phyloP scores from a whole-genome alignment of 805 yeast genomes.

The Candida tibetensis region DNA sequence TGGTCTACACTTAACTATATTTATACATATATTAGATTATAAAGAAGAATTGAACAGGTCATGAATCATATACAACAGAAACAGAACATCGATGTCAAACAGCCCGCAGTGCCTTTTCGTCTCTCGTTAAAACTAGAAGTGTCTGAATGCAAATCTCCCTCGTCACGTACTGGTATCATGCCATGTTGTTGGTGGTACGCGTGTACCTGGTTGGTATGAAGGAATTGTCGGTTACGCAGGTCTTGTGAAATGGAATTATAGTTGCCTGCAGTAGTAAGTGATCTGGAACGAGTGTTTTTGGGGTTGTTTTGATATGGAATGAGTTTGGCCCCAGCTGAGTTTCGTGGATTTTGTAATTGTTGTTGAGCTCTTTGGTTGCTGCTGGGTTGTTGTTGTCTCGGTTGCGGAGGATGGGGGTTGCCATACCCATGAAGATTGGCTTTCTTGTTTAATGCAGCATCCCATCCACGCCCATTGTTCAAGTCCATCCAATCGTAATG shows the following conservation, averaged over 20 bases:
- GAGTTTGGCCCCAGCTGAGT: slow-evolving; percentile 6
- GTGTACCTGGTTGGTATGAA: slow-evolving; percentile 19
- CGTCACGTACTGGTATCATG: slow-evolving; percentile 32
- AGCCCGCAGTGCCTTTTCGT: slow-evolving; percentile 5
- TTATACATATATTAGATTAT: background rate
- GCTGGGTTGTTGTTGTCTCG: slow-evolving; percentile 17
- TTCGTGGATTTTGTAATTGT: slow-evolving; percentile 16
- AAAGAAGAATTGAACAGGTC: background rate
- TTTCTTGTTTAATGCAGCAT: slow-evolving; percentile 80
- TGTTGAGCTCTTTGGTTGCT: slow-evolving; percentile 20
- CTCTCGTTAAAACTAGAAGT: slow-evolving; percentile 29
- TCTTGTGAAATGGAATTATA: slow-evolving; percentile 14
- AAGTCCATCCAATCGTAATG: slow-evolving; percentile 98
- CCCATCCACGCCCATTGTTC: slow-evolving; percentile 96
- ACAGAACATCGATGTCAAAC: background rate
- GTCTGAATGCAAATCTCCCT: slow-evolving; percentile 39
- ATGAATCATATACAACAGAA: slow-evolving; percentile 6
- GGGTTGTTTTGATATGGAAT: slow-evolving; percentile 13
- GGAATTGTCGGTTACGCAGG: slow-evolving; percentile 13
- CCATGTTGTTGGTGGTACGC: slow-evolving; percentile 28
- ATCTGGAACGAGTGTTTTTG: slow-evolving; percentile 13
- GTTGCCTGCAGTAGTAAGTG: slow-evolving; percentile 17
- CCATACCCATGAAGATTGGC: slow-evolving; percentile 96
- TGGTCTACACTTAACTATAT: background rate
- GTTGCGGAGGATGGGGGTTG: slow-evolving; percentile 75